These are phyloP conservation scores for Hansfordia pulvinata DNA, from an alignment of 2,329 filamentous ascomycete species.

Conservation along the genomic window DNA sequence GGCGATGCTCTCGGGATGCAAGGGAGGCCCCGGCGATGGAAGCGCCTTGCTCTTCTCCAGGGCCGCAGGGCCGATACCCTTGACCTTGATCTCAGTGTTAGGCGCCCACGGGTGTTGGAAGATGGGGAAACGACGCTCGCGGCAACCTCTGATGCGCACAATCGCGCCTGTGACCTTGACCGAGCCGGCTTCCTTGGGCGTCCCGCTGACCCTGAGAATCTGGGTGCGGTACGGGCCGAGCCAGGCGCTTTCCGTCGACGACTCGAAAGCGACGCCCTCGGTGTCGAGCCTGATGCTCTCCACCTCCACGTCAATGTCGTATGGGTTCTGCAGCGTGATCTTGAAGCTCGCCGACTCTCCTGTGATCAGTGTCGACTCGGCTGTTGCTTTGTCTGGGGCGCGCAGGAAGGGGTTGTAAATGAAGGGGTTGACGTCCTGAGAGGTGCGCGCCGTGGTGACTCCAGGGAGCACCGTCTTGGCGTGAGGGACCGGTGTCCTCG, in stretches of 20 bases:
- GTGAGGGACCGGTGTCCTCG: constrained; percentile 53
- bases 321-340: constrained; percentile 84
- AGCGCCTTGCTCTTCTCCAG: constrained; percentile 31
- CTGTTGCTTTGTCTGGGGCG: constrained; percentile 40
- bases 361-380: constrained; percentile 61
- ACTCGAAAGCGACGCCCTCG: constrained; percentile 60
- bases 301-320: constrained; percentile 83
- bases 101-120: constrained; percentile 67
- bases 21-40: constrained; percentile 23
- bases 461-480: constrained; percentile 39
- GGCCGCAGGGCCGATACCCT: constrained; percentile 54
- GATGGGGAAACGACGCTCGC: constrained; percentile 72
- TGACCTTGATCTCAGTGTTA: constrained; percentile 57
- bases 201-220: constrained; percentile 57
- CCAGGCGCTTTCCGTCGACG: constrained; percentile 47
- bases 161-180: constrained; percentile 66
- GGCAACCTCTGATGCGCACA: constrained; percentile 69
- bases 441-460: constrained; percentile 32
- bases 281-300: constrained; percentile 66
- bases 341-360: constrained; percentile 66
- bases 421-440: constrained; percentile 65
- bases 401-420: constrained; percentile 91
- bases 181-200: constrained; percentile 50
- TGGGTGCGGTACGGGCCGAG: constrained; percentile 78
- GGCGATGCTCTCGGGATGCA: constrained; percentile 37